A percentile compares a stretch with the other conserved stretches of the same genome.
phyloP scores from a whole-genome alignment of 2,329 filamentous ascomycete species.

The Monosporascus sp. region DNA sequence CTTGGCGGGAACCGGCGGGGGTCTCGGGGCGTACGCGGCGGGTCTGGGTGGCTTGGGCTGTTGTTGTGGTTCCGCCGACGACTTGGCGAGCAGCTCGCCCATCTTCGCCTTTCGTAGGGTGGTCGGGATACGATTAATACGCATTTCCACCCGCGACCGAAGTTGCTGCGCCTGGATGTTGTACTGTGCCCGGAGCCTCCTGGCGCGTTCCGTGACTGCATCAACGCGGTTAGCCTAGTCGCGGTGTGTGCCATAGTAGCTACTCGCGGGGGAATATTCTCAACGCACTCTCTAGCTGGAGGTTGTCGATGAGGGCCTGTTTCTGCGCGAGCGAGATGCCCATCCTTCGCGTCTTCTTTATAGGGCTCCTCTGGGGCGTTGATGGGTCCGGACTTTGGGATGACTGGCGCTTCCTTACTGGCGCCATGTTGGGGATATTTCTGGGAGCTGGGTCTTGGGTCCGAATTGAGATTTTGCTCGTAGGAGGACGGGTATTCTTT shows the following conservation, averaged over 20 bases:
- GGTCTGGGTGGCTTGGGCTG: constrained; percentile 10
- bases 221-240: constrained; percentile 11
- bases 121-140: constrained; percentile 85
- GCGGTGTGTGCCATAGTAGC: not conserved
- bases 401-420: constrained; percentile 42
- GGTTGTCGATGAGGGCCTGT: constrained; percentile 80
- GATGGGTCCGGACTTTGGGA: constrained; percentile 29
- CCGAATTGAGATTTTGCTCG: constrained; percentile 1
- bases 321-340: constrained; percentile 69
- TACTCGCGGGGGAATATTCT: not conserved
- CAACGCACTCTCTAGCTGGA: constrained; percentile 79
- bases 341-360: constrained; percentile 51
- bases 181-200: constrained; percentile 85
- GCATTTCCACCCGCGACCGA: constrained; percentile 81
- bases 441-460: constrained; percentile 26
- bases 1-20: constrained; percentile 48
- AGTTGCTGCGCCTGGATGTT: constrained; percentile 82
- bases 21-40: constrained; percentile 24
- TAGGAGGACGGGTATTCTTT: constrained; percentile 3
- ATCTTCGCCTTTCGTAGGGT: constrained; percentile 75
- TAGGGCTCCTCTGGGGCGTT: constrained; percentile 51
- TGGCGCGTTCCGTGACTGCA: constrained; percentile 40
- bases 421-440: constrained; percentile 40
- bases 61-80: constrained; percentile 36
- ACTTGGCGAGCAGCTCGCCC: constrained; percentile 64